Evolutionary conservation across 352 stramenopile species (phyloP).

Genomic region (Phytophthora kernoviae): DNA sequence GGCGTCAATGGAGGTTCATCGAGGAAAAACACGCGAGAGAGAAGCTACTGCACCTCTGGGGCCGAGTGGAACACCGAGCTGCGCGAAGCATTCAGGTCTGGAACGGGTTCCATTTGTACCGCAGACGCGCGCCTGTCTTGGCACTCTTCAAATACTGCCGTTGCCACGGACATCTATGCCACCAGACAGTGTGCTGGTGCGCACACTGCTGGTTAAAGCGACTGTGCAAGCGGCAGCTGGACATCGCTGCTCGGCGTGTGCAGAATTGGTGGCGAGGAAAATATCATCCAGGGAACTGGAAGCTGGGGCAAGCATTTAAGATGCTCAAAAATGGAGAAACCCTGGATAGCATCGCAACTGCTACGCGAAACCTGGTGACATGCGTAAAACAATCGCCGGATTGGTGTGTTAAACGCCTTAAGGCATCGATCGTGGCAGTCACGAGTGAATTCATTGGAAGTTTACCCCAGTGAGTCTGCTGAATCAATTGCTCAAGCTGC

Average conservation of each 20-base stretch:
- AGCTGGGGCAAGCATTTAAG: background rate
- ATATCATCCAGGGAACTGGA: background rate
- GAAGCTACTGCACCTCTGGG: background rate
- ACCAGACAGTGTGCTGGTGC: background rate
- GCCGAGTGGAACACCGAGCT: background rate
- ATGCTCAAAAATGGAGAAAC: background rate
- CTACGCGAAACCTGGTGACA: background rate
- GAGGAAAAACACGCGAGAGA: background rate
- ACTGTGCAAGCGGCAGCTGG: background rate
- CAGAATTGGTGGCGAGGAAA: background rate
- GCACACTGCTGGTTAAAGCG: background rate
- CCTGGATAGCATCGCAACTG: background rate
- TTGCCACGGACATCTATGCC: background rate
- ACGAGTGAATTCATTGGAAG: background rate
- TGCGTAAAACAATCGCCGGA: background rate
- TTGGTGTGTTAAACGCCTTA: background rate
- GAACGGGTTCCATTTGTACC: background rate
- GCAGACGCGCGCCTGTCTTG: background rate
- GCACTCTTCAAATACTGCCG: background rate
- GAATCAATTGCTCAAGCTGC: background rate
- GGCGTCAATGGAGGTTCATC: background rate
- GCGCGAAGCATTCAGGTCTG: background rate
- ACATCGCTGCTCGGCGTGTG: background rate
- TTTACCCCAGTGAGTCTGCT: background rate
- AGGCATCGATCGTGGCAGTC: background rate